Evolutionary conservation across 2,329 filamentous ascomycete genomes (phyloP).

Genomic region (Talaromyces sp.): DNA sequence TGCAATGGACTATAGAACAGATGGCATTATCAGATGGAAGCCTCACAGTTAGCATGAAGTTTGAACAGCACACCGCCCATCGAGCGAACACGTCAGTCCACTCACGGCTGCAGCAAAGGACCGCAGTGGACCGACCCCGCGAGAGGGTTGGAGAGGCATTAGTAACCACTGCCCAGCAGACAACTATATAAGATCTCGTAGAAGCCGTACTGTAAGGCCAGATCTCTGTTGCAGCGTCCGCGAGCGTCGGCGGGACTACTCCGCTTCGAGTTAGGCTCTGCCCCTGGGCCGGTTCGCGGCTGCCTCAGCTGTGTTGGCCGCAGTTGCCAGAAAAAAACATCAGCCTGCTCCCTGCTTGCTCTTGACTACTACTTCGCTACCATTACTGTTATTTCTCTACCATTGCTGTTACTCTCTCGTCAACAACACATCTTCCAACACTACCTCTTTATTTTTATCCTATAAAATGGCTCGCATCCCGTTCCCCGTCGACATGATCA

Average conservation of each 20-base stretch:
- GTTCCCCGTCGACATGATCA: constrained; percentile 87
- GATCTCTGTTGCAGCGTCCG: not conserved
- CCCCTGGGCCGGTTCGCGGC: constrained; percentile 3
- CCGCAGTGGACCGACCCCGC: not conserved
- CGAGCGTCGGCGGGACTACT: not conserved
- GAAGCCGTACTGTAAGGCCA: too few relatives aligned
- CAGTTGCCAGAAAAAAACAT: not conserved
- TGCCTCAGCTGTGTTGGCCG: not conserved
- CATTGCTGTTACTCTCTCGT: not conserved
- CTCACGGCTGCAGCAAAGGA: not conserved
- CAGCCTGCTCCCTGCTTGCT: not conserved
- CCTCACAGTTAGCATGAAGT: too few relatives aligned
- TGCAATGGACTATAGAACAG: too few relatives aligned
- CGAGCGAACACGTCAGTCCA: not conserved
- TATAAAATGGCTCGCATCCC: constrained; percentile 73
- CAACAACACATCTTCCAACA: not conserved
- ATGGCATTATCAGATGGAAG: not conserved
- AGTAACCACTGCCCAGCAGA: not conserved
- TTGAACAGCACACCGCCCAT: not conserved
- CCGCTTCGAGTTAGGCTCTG: not conserved
- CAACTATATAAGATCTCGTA: not conserved
- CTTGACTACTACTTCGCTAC: too few relatives aligned
- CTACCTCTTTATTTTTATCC: constrained; percentile 2
- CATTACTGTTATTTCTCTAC: not conserved
- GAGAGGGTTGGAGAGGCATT: not conserved